A percentile compares a stretch with the other conserved stretches of the same genome.
phyloP scores from a whole-genome alignment of 345 rosid species.

The Lumnitzera racemosa region DNA sequence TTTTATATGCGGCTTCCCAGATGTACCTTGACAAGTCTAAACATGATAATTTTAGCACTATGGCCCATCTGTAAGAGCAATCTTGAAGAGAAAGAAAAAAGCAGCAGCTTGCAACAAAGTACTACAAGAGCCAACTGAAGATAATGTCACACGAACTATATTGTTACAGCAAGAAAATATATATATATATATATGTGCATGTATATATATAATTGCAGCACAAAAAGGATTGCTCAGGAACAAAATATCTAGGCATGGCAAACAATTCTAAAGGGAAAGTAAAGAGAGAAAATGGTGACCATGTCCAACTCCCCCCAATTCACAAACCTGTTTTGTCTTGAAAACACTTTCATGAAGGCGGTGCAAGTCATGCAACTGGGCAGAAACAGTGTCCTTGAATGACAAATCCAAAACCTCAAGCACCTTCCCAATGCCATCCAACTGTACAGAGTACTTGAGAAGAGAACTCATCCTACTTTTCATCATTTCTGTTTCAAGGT shows the following conservation, averaged over 20 bases:
- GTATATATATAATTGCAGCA: neutral
- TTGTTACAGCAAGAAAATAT: neutral
- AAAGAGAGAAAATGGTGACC: neutral
- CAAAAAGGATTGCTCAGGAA: too few species aligned
- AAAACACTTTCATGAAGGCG: slow-evolving; percentile 64
- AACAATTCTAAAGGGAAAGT: neutral
- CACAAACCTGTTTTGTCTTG: slow-evolving; percentile 84
- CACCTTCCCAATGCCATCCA: slow-evolving; percentile 62
- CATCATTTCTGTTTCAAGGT: slow-evolving; percentile 53
- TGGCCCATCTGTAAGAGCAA: too few species aligned
- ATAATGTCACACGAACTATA: too few species aligned
- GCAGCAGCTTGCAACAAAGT: too few species aligned
- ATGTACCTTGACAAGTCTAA: too few species aligned
- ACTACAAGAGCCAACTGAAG: too few species aligned
- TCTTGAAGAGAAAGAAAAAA: too few species aligned
- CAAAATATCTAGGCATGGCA: too few species aligned
- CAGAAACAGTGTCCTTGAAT: slow-evolving; percentile 64
- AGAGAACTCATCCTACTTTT: slow-evolving; percentile 43
- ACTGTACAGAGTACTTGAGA: slow-evolving; percentile 41
- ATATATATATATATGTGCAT: neutral
- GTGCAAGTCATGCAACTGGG: slow-evolving; percentile 73
- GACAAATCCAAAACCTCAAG: slow-evolving; percentile 82
- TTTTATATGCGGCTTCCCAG: too few species aligned
- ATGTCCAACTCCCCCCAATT: slow-evolving; percentile 3
- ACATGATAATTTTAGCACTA: too few species aligned